A percentile compares a stretch with the other conserved stretches of the same genome.
Evolutionary conservation across 2,329 filamentous ascomycete species (phyloP).

Genomic region (Seiridium unicorne): DNA sequence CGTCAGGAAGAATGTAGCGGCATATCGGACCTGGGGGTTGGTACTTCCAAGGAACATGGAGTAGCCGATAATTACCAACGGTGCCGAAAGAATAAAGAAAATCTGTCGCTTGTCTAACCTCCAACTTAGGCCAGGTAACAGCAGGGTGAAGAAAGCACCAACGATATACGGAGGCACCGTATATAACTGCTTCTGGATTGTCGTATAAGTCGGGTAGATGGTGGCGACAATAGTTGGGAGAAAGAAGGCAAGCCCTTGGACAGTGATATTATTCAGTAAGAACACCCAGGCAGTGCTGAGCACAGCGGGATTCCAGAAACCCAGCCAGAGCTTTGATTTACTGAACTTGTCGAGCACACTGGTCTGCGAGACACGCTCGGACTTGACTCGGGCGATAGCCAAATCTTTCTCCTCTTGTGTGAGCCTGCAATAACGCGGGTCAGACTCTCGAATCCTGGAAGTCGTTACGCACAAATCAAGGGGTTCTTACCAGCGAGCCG

Average conservation of each 20-base stretch:
- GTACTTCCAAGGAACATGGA: slow-evolving; percentile 65
- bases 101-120: slow-evolving; percentile 57
- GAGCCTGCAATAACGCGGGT: slow-evolving; percentile 36
- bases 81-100: slow-evolving; percentile 59
- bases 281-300: slow-evolving; percentile 22
- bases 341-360: slow-evolving; percentile 65
- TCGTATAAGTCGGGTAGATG: slow-evolving; percentile 58
- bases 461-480: too few relatives aligned
- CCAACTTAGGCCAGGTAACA: slow-evolving; percentile 62
- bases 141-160: slow-evolving; percentile 64
- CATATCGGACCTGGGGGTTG: slow-evolving; percentile 58
- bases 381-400: slow-evolving; percentile 65
- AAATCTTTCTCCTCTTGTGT: slow-evolving; percentile 63
- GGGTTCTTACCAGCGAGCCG: slow-evolving; percentile 49
- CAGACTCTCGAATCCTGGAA: not conserved
- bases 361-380: slow-evolving; percentile 62
- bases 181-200: slow-evolving; percentile 65
- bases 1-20: slow-evolving; percentile 68
- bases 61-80: slow-evolving; percentile 67
- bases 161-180: slow-evolving; percentile 71
- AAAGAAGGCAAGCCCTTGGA: slow-evolving; percentile 70
- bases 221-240: slow-evolving; percentile 67
- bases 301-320: slow-evolving; percentile 61
- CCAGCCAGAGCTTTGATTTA: slow-evolving; percentile 54
- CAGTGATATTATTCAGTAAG: slow-evolving; percentile 52